Evolutionary conservation across 2,329 filamentous ascomycete species (phyloP).

Genomic region (Cytospora leucostoma): DNA sequence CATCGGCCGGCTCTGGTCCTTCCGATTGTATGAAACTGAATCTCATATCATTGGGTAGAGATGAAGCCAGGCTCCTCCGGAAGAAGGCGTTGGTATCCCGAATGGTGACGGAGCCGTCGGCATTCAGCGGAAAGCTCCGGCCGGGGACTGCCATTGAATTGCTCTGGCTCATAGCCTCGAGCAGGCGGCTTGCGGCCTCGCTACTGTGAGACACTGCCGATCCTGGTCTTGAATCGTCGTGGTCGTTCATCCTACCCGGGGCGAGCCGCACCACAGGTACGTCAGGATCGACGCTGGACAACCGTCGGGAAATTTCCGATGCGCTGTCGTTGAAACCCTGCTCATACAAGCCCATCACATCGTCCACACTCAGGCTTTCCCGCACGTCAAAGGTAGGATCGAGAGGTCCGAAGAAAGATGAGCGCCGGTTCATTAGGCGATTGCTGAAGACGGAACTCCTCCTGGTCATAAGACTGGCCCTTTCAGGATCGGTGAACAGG

Average conservation of each 20-base stretch:
- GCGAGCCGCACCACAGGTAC: conserved; percentile 20
- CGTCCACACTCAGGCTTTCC: conserved; percentile 63
- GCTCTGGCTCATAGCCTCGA: conserved; percentile 44
- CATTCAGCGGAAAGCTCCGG: conserved; percentile 32
- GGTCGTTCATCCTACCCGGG: conserved; percentile 18
- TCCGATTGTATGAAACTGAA: conserved; percentile 36
- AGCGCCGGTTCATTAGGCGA: conserved; percentile 31
- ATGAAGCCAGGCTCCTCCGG: conserved; percentile 38
- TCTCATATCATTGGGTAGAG: conserved; percentile 38
- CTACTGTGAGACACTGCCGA: conserved; percentile 43
- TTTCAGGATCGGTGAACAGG: conserved; percentile 59
- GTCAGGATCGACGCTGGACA: conserved; percentile 25
- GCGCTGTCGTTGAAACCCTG: conserved; percentile 59
- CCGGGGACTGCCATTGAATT: conserved; percentile 33
- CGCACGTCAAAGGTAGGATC: conserved; percentile 23
- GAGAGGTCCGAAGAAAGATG: conserved; percentile 28
- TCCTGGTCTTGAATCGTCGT: conserved; percentile 38
- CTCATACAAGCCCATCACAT: conserved; percentile 72
- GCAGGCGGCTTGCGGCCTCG: conserved; percentile 40
- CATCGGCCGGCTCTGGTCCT: conserved; percentile 23
- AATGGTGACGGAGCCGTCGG: conserved; percentile 38
- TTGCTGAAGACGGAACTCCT: conserved; percentile 66
- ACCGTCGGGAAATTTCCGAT: conserved; percentile 43
- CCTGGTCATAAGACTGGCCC: conserved; percentile 80
- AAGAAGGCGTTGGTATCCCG: conserved; percentile 45